Evolutionary conservation across 179 eudicot genomes (phyloP).

Genomic region (Sideroxylon spinosum): DNA sequence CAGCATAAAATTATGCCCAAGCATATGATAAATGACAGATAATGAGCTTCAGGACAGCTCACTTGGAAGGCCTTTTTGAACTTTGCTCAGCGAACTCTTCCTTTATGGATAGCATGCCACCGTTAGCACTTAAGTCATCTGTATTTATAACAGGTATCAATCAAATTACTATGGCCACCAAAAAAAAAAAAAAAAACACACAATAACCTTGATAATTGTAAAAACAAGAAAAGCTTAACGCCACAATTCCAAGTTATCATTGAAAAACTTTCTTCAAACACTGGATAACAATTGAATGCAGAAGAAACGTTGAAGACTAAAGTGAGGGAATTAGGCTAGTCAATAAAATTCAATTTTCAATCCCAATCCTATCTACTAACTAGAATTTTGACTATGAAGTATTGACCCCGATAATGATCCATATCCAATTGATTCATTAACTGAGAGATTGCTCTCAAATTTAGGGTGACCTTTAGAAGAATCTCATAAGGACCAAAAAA

Average conservation of each 20-base stretch:
- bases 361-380: too few relatives aligned
- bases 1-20: not conserved
- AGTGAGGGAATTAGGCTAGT: not conserved
- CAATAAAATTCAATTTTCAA: not conserved
- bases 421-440: not conserved
- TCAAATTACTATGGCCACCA: not conserved
- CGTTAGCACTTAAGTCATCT: conserved; percentile 18
- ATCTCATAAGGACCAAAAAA: not conserved
- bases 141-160: not conserved
- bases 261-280: not conserved
- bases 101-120: conserved; percentile 13
- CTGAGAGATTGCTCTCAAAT: not conserved
- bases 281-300: not conserved
- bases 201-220: not conserved
- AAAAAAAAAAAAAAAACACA: not conserved
- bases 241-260: not conserved
- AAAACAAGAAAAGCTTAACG: not conserved
- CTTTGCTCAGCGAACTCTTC: conserved; percentile 20
- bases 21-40: not conserved
- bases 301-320: conserved; percentile 6
- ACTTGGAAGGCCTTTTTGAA: conserved; percentile 27
- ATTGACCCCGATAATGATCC: not conserved
- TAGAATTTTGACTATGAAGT: not conserved
- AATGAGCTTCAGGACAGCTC: conserved; percentile 12
- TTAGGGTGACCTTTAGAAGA: not conserved